Base-by-base conservation (phyloP, 1,139 yeast species). In the Candida sojae region DNA sequence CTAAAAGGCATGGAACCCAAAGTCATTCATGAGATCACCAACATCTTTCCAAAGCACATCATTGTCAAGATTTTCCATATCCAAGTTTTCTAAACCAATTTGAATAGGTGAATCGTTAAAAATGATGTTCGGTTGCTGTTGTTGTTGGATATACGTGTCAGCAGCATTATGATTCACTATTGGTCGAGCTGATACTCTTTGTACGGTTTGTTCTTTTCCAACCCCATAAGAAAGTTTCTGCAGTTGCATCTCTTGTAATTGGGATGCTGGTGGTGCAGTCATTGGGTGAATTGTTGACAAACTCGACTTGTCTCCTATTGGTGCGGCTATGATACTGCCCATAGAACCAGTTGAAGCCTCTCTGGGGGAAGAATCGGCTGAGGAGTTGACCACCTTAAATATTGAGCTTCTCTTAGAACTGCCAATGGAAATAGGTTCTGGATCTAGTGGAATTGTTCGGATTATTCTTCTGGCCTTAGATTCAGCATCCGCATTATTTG, bases 11-110 rank as follows among this genome's bases (percentile, higher is more conserved):
- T 87, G 89, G 71, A 92, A 91, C 9, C 97, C 98, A 69, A 91
- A 91, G 61, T 91, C 97, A 58, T 88, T 88, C 97, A 92, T 90
- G 51, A 92, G 88, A 46, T 88, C 77, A 55, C 90, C 96, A 26
- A 92, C 96, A 61, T 92, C 96, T 61, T 86, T 87, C 92, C 96
- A 90, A 11, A 90, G 79, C 58, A 85, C 67, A 50, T 87, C 96
- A 34, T 85, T 82, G 45, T 73, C 79, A 47, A 73, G 61, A 13
- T 60, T 57, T 44, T 64, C 70, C 48, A 68, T 53, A 45, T 71
- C 77, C 41, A 72, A 58, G 46, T 62, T 67, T 40, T 67, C 72
- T 32, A 69, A 54, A 25, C 70, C 67, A 26, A 61, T 63, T 45
- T 67, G 70, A 12, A 58, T 46, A 8, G 76, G 74, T 6, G 72